phyloP scores from a whole-genome alignment of 2,329 filamentous ascomycete species.

The Colletotrichum limetticola region DNA sequence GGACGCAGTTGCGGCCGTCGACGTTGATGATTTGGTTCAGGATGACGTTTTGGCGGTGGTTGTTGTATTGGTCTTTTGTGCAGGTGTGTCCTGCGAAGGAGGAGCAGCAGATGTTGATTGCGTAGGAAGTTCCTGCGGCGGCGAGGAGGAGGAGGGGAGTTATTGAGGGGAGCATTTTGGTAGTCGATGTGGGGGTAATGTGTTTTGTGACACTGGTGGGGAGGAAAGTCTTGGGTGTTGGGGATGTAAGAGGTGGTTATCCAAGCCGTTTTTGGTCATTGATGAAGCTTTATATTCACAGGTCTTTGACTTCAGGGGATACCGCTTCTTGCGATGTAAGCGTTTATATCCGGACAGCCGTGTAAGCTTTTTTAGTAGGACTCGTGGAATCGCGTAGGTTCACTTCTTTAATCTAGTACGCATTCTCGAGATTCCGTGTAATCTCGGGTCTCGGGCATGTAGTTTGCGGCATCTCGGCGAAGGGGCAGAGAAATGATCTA shows the following conservation, averaged over 20 bases:
- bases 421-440: accelerated
- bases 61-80: background rate
- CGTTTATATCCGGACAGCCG: too few relatives aligned
- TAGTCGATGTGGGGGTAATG: too few relatives aligned
- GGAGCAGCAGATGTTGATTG: background rate
- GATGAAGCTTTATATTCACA: too few relatives aligned
- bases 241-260: too few relatives aligned
- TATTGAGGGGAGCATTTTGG: background rate
- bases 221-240: too few relatives aligned
- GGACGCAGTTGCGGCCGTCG: background rate
- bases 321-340: too few relatives aligned
- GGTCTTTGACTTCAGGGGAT: too few relatives aligned
- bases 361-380: too few relatives aligned
- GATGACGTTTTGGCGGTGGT: background rate
- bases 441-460: background rate
- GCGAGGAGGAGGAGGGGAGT: background rate
- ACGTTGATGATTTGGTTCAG: background rate
- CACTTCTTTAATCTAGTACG: background rate
- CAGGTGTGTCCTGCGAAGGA: background rate
- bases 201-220: too few relatives aligned
- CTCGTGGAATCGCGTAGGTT: too few relatives aligned
- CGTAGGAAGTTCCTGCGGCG: background rate
- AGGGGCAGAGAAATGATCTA: background rate
- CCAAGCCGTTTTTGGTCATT: too few relatives aligned
- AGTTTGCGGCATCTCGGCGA: background rate